Conservation (phyloP, 2,329 filamentous ascomycete genomes). For the Sarocladiaceae sp. region DNA sequence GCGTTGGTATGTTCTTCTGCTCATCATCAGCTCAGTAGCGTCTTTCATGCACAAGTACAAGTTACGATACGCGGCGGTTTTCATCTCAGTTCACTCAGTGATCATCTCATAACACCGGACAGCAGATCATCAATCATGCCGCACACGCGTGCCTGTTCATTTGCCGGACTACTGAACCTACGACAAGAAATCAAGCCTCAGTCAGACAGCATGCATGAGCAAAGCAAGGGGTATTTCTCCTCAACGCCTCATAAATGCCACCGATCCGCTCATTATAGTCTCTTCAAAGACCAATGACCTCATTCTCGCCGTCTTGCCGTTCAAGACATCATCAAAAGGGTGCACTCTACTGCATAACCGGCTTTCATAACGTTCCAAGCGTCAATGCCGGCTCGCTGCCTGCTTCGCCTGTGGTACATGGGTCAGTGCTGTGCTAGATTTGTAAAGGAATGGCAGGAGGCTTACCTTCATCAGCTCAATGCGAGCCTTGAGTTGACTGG, state of each 20-base stretch:
- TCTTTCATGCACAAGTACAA: no score
- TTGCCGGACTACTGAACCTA: no score
- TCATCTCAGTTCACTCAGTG: no score
- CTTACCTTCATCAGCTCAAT: slow-evolving; percentile 96
- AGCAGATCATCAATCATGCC: slow-evolving; percentile 7
- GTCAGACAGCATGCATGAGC: neutral
- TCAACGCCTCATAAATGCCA: slow-evolving; percentile 28
- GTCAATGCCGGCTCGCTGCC: slow-evolving; percentile 38
- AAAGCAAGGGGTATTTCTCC: slow-evolving; percentile 23
- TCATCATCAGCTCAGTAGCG: no score
- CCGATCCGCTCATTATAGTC: slow-evolving; percentile 11
- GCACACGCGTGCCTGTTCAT: no score
- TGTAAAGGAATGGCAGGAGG: slow-evolving; percentile 10
- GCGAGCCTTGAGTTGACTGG: slow-evolving; percentile 90
- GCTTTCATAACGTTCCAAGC: neutral
- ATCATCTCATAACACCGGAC: no score
- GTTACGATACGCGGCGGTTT: no score
- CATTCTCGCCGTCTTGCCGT: no score
- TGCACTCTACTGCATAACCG: no score
- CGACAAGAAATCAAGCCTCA: neutral
- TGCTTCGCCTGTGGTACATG: slow-evolving; percentile 37
- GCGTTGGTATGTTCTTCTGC: no score
- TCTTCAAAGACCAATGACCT: no score
- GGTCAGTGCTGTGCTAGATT: slow-evolving; percentile 11
- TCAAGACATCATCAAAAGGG: no score